Percentiles rank a stretch among this genome's conserved stretches.
Conservation (phyloP, 1,284 basidiomycete genomes). For the Sporisorium exsertum region DNA sequence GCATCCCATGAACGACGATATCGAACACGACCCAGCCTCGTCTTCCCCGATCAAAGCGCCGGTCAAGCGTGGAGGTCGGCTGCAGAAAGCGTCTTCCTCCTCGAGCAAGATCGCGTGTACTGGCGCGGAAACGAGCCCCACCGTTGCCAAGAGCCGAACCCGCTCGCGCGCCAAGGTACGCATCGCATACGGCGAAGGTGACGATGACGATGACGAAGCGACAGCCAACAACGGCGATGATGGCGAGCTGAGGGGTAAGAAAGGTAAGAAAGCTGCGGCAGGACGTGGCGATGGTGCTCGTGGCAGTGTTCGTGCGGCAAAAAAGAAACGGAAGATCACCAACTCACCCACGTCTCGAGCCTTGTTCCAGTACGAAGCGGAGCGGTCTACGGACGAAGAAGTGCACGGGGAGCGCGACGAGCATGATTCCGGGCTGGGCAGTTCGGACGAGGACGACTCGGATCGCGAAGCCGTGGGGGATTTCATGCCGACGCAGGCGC, state of each 20-base stretch:
- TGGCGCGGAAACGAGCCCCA: slow-evolving; percentile 24
- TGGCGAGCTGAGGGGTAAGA: slow-evolving; percentile 8
- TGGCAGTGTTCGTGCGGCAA: neutral
- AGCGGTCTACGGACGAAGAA: slow-evolving; percentile 82
- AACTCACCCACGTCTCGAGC: slow-evolving; percentile 69
- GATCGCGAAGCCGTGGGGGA: slow-evolving; percentile 77
- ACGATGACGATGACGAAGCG: slow-evolving; percentile 1
- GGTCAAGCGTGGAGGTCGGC: slow-evolving; percentile 19
- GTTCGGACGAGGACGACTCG: slow-evolving; percentile 73
- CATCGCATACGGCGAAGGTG: slow-evolving; percentile 16
- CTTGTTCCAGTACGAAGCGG: slow-evolving; percentile 76
- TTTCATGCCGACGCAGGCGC: slow-evolving; percentile 76
- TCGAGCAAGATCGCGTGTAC: neutral
- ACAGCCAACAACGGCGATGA: neutral
- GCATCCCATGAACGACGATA: neutral
- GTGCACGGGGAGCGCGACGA: slow-evolving; percentile 71
- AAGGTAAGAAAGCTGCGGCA: slow-evolving; percentile 25
- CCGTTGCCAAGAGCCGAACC: slow-evolving; percentile 16
- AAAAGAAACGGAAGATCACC: slow-evolving; percentile 52
- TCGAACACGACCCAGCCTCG: slow-evolving; percentile 18
- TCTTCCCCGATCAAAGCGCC: slow-evolving; percentile 45
- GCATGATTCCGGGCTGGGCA: slow-evolving; percentile 73
- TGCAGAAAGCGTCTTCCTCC: slow-evolving; percentile 21
- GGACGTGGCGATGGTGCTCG: neutral
- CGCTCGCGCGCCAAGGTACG: slow-evolving; percentile 11